These are phyloP conservation scores for Helianthus annuus DNA, from an alignment of 129 eudicot genomes.

Conservation along the genomic window HanXRQr2.0-SUNRISE NC_035444.2:137204673-137205172, in stretches of 20 bases:
- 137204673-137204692: too few relatives aligned
- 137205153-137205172: conserved; percentile 7
- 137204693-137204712: too few relatives aligned
- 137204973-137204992: conserved; percentile 5
- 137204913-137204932: background rate
- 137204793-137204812: too few relatives aligned
- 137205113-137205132: conserved; percentile 94
- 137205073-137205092: conserved; percentile 93
- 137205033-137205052: conserved; percentile 91
- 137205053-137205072: conserved; percentile 99
- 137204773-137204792: too few relatives aligned
- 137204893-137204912: background rate
- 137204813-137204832: too few relatives aligned
- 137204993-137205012: conserved; percentile 4
- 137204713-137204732: too few relatives aligned
- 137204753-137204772: too few relatives aligned
- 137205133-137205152: conserved; percentile 77
- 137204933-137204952: background rate
- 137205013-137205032: conserved; percentile 27
- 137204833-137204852: too few relatives aligned
- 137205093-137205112: conserved; percentile 93
- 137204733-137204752: too few relatives aligned
- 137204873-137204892: too few relatives aligned
- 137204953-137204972: background rate
- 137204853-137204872: too few relatives aligned